Evolutionary conservation across 768 basidiomycete species (phyloP), one percentile per base, ranked within the genome.

Genomic region (Suillus subluteus): DNA sequence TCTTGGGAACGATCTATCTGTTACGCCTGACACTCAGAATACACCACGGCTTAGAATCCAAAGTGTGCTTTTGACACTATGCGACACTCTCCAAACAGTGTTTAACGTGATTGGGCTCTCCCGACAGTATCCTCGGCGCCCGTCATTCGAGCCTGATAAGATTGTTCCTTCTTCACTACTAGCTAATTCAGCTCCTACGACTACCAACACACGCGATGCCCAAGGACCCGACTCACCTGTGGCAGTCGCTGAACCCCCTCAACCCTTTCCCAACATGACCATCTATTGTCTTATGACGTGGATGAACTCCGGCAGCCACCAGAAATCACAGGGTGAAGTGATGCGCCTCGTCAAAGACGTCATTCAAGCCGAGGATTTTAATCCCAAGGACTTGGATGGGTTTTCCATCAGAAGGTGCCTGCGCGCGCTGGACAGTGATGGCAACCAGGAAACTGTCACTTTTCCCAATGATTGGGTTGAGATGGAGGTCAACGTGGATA

Each of bases 181-280:
- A 46, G 44, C 43, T 6, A 43, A 43, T 18, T 43, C 43, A 16
- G 2, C 43, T 16, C 43, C 43, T 6, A 43, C 6, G 6, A 43
- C 43, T 43, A 6, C 16, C 16, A 7, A 7, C 15, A 18, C 16
- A 16, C 6, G 16, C 43, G 43, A 43, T 43, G 16, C 16, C 43
- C 16, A 43, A 43, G 43, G 44, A 21, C 44, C 44, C 9, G 8
- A 43, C 16, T 15, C 43, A 43, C 16, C 43, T 43, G 16, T 15
- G 18, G 1, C 15, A 18, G 3, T 43, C 5, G 6, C 43, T 6
- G 16, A 18, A 43, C 64, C 64, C 4, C 64, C 64, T 13, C 38
- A 38, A 50, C 58, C 70, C 35, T 65, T 74, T 38, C 3, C 55
- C 1, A 74, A 73, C 38, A 67, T 69, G 66, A 67, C 65, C 1